phyloP scores from a whole-genome alignment of 371 early-diverging fungal species.

The Phascolomyces articulosus region DNA sequence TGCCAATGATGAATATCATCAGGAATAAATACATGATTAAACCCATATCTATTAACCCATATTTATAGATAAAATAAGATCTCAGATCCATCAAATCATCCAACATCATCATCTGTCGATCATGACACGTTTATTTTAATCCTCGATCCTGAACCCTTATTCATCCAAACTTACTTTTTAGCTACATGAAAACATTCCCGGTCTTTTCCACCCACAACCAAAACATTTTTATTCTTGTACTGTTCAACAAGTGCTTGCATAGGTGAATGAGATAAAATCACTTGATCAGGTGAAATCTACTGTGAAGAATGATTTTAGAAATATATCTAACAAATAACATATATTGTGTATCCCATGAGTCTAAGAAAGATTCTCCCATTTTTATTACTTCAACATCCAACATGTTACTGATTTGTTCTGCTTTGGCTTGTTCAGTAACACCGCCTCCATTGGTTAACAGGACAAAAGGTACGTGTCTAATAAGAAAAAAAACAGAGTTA shows the following conservation, averaged over 20 bases:
- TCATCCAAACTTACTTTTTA: no score
- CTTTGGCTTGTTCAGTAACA: constrained; percentile 75
- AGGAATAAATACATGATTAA: constrained; percentile 75
- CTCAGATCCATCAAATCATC: no score
- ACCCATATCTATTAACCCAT: constrained; percentile 64
- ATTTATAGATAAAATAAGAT: no score
- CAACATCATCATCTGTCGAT: no score
- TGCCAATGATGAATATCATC: constrained; percentile 76
- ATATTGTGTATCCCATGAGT: no score
- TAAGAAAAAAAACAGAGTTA: not conserved
- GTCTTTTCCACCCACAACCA: constrained; percentile 74
- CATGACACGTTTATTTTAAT: no score
- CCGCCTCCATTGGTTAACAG: constrained; percentile 92
- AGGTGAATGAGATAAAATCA: constrained; percentile 86
- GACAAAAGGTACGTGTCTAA: constrained; percentile 71
- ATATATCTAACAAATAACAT: not conserved
- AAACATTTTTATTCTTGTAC: constrained; percentile 63
- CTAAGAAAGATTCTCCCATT: no score
- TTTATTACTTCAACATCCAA: constrained; percentile 58
- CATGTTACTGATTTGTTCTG: constrained; percentile 64
- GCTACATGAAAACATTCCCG: constrained; percentile 70
- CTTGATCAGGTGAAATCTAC: constrained; percentile 67
- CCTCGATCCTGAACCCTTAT: no score
- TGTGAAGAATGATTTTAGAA: no score
- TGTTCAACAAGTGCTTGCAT: constrained; percentile 67